A percentile compares a stretch with the other conserved stretches of the same genome.
These are phyloP conservation scores for Sodiomyces alkalinus DNA, from an alignment of 2,329 filamentous ascomycete species.

Conservation along the genomic window DNA sequence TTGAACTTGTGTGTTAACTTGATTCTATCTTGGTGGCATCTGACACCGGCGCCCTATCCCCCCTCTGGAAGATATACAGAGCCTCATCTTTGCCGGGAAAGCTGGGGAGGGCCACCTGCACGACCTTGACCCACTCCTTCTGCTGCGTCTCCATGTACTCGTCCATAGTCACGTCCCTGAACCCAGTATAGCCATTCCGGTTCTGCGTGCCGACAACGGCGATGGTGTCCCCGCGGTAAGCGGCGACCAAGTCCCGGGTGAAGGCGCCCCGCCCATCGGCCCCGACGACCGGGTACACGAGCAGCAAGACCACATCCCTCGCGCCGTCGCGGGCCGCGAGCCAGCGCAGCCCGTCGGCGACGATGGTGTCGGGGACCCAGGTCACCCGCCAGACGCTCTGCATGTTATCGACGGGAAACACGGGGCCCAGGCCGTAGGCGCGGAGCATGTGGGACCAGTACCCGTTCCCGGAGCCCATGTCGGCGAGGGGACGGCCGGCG, in stretches of 20 bases:
- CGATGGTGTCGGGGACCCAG: conserved; percentile 54
- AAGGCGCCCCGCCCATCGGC: conserved; percentile 53
- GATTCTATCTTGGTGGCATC: no score
- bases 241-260: conserved; percentile 43
- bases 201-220: conserved; percentile 66
- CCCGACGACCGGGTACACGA: conserved; percentile 61
- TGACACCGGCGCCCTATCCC: conserved; percentile 20
- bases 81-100: conserved; percentile 68
- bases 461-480: conserved; percentile 57
- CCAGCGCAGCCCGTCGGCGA: conserved; percentile 44
- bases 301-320: conserved; percentile 42
- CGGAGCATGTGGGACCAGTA: conserved; percentile 65
- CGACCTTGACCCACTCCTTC: conserved; percentile 39
- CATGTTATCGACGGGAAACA: conserved; percentile 50
- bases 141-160: conserved; percentile 48
- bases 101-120: conserved; percentile 54
- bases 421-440: conserved; percentile 30
- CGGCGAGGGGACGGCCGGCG: conserved; percentile 38
- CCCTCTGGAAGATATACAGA: conserved; percentile 48
- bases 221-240: conserved; percentile 47
- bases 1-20: no score
- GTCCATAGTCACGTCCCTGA: conserved; percentile 46
- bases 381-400: conserved; percentile 51
- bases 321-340: conserved; percentile 32
- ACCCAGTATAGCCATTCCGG: conserved; percentile 57